Percentiles rank a stretch among this genome's conserved stretches.
Conservation (phyloP, 257 asterid genomes). For the Rehmannia glutinosa region DNA sequence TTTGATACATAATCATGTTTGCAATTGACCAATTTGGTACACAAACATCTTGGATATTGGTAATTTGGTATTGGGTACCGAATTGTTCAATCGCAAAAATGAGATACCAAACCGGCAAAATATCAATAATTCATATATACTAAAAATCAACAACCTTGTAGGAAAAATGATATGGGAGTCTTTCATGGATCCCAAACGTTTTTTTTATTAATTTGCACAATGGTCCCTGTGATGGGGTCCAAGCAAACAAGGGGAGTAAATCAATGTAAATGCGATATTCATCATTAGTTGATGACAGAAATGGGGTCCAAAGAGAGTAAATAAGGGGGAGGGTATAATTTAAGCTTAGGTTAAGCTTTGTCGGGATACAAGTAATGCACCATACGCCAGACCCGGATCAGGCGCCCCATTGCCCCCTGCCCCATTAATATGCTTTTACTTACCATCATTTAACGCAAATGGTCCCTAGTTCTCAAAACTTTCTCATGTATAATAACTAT, state of each 20-base stretch:
- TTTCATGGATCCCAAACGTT: no score
- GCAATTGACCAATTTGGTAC: no score
- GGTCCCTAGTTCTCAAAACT: constrained; percentile 16
- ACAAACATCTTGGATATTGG: no score
- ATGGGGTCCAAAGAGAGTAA: constrained; percentile 23
- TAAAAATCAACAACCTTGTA: no score
- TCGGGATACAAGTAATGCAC: constrained; percentile 24
- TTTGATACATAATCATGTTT: no score
- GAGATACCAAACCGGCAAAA: no score
- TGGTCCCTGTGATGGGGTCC: neutral
- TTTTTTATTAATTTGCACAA: no score
- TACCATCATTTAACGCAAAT: constrained; percentile 20
- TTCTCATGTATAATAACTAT: no score
- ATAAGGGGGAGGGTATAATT: constrained; percentile 7
- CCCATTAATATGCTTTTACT: constrained; percentile 15
- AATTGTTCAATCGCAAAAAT: no score
- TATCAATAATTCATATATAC: no score
- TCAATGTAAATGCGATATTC: constrained; percentile 14
- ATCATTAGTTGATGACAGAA: constrained; percentile 21
- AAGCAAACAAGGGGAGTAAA: neutral
- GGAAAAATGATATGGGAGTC: no score
- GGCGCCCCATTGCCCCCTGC: constrained; percentile 32
- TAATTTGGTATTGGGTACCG: no score
- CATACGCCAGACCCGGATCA: constrained; percentile 32
- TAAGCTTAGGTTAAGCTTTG: constrained; percentile 11